Base-by-base conservation (phyloP, 1,284 basidiomycete genomes). In the Rhodotorula glutinis region DNA sequence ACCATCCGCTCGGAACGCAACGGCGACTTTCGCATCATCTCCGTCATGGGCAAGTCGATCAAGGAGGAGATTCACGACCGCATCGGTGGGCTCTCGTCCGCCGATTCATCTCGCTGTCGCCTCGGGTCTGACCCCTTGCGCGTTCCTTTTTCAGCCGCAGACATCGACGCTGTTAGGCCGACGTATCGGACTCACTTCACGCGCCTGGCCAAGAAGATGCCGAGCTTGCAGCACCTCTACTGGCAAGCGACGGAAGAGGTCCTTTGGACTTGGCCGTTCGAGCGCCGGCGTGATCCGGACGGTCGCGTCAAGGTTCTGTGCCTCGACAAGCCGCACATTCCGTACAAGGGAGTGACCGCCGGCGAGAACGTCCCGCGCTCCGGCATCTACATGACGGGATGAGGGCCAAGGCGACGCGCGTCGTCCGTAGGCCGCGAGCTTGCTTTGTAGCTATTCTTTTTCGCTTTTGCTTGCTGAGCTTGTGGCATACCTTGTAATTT, bases 1-100 rank as follows among this genome's bases (percentile, higher is more conserved):
- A 61, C 60, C 23, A 61, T 61, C 30, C 59, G 59, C 51, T 53
- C 51, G 21, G 27, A 38, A 16, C 41, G 30, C 5, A 25, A 47
- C 53, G 53, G 60, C 43, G 44, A 54, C 30, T 55, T 54, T 33
- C 29, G 33, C 23, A 30, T 60, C 53, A 33, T 47, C 30, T 60
- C 44, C 16, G 25, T 21, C 30, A 13, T 29, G 13, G 59, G 52
- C 7, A 47, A 19, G 16, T 38, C 30, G 29, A 33, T 54, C 33
- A 23, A 47, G 43, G 27, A 49, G 13, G 53, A 61, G 44, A 55
- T 61, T 4, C 14, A 17, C 14, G 27, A 53, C n/a, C 29, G 43
- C 23, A 54, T 55, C 43, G n/a, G 60, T 61, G 16, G 23, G 51
- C n/a, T n/a, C n/a, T n/a, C n/a, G n/a, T n/a, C n/a, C n/a, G n/a